Evolutionary conservation across 139 green algal genomes (phyloP).

Genomic region (Micromonas pusilla): DNA sequence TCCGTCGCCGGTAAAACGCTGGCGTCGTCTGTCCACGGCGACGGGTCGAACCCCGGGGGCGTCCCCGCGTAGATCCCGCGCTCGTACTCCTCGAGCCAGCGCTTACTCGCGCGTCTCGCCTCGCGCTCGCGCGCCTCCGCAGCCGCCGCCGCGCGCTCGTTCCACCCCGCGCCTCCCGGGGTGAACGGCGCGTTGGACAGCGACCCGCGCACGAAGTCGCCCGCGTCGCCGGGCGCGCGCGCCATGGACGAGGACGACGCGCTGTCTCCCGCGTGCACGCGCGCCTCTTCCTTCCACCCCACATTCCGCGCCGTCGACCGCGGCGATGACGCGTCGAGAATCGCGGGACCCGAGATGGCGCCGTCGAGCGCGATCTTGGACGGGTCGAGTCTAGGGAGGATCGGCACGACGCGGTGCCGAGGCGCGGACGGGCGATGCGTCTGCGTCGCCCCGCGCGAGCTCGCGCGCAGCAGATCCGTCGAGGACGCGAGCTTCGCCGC

Average conservation of each 20-base stretch:
- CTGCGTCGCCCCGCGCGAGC: too few relatives aligned
- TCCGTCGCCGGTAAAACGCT: not conserved
- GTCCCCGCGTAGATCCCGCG: not conserved
- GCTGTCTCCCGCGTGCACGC: too few relatives aligned
- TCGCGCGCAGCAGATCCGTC: too few relatives aligned
- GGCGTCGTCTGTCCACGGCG: not conserved
- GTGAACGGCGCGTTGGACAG: slow-evolving; percentile 6
- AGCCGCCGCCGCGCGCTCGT: not conserved
- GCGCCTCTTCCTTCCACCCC: not conserved
- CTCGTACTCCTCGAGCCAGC: slow-evolving; percentile 23
- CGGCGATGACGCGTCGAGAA: too few relatives aligned
- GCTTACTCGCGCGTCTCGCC: not conserved
- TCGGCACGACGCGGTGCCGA: too few relatives aligned
- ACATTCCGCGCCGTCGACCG: too few relatives aligned
- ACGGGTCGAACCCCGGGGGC: not conserved
- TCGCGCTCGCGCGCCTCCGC: not conserved
- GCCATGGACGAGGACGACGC: not conserved
- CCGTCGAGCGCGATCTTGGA: too few relatives aligned
- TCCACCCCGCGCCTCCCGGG: slow-evolving; percentile 6
- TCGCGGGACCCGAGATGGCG: too few relatives aligned
- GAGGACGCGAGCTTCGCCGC: too few relatives aligned
- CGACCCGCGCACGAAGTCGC: not conserved
- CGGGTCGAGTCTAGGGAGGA: too few relatives aligned
- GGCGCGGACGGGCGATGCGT: too few relatives aligned
- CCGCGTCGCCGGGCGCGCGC: not conserved